Percentiles rank a stretch among this genome's conserved stretches.
These are phyloP conservation scores for Amanita brunnescens DNA, from an alignment of 768 basidiomycete species.

Conservation along the genomic window DNA sequence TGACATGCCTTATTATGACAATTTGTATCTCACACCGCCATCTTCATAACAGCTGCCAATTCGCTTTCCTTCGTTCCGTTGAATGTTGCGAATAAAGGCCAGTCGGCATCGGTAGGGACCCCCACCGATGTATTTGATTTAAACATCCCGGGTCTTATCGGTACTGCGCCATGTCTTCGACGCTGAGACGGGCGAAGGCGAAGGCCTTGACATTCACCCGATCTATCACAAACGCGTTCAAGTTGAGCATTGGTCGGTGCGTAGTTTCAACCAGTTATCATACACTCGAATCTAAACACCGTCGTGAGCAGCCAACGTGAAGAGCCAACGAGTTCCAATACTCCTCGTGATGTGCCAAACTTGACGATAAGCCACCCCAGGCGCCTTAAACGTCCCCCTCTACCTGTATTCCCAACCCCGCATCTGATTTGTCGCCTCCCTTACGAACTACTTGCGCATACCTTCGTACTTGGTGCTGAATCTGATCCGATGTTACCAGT, in stretches of 20 bases:
- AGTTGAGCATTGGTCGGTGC: slow-evolving; percentile 19
- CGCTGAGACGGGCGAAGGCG: slow-evolving; percentile 38
- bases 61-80: background rate
- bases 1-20: slow-evolving; percentile 1
- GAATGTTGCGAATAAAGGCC: slow-evolving; percentile 1
- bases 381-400: slow-evolving; percentile 24
- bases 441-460: slow-evolving; percentile 51
- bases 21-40: background rate
- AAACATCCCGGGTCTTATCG: background rate
- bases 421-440: slow-evolving; percentile 56
- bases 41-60: background rate
- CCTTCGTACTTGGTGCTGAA: slow-evolving; percentile 54
- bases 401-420: slow-evolving; percentile 13
- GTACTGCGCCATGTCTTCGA: slow-evolving; percentile 18
- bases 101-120: background rate
- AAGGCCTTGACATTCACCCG: slow-evolving; percentile 38
- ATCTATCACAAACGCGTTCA: slow-evolving; percentile 41
- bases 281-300: background rate
- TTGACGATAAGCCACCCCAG: slow-evolving; percentile 26
- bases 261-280: background rate
- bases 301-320: background rate
- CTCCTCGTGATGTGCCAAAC: slow-evolving; percentile 2
- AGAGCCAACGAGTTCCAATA: background rate
- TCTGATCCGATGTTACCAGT: slow-evolving; percentile 51
- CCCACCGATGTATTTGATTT: background rate